Base-by-base conservation (phyloP, 139 green algal genomes). In the Chlamydomonas schloesseri region DNA sequence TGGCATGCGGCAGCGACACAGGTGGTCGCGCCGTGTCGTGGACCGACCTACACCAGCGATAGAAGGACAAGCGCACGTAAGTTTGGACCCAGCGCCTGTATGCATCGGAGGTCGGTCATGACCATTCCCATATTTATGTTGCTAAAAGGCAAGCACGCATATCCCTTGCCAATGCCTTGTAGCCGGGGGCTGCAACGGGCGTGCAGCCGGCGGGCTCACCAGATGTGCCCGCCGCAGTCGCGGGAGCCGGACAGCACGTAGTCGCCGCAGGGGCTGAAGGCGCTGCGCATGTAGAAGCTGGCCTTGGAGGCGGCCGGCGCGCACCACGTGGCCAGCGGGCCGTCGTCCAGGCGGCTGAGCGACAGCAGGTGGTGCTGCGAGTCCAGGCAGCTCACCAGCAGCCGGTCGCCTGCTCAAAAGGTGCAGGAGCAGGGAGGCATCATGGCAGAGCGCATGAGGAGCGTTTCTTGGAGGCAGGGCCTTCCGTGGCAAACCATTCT, bases 261-360 rank as follows among this genome's bases (percentile, higher is more conserved):
- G 50, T 77, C 47, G 11, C 80, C 80, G 50, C 80, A 86, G 50
- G 80, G 80, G 47, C 62, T 76, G 53, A 86, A 86, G 24, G 68
- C 67, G 17, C 37, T 60, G 21, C 80, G 67, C 67, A 68, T 75
- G 50, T 86, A 86, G 68, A 77, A 86, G 37, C 17, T 83, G 37
- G 28, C 47, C 23, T 74, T 77, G 33, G 57, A 34, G n/a, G 68
- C 80, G 17, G 80, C 33, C 23, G 80, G 80, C 1, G 80, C 53
- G 24, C 36, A 23, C 50, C 64, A 86, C 0, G 47, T 77, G 33
- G 50, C 68, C 20, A 86, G 80, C 24, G 80, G 80, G 20, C 68
- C 80, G 9, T 23, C 17, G 24, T 6, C 3, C 21, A 70, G 80
- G n/a, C 53, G 50, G 50, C 33, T 71, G 50, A 70, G 23, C 31